A percentile compares a stretch with the other conserved stretches of the same genome.
phyloP scores from a whole-genome alignment of 306 rosid species.

The Cucurbita maxima region DNA sequence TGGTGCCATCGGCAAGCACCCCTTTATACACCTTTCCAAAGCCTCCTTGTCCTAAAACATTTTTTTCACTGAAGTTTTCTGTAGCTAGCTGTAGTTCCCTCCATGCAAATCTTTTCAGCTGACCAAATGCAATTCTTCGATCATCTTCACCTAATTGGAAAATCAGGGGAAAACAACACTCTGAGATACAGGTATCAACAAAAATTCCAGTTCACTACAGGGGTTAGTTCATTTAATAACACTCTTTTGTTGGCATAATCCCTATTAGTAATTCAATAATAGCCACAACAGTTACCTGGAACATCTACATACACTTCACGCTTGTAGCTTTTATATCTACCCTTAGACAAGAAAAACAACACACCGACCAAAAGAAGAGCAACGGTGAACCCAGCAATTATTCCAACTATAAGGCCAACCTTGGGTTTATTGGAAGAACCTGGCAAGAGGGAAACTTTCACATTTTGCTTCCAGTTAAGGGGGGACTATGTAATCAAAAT shows the following conservation, averaged over 20 bases:
- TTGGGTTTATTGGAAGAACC: constrained; percentile 45
- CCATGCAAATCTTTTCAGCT: constrained; percentile 79
- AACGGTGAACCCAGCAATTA: constrained; percentile 37
- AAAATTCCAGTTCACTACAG: neutral
- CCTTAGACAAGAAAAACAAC: constrained; percentile 42
- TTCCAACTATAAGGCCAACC: constrained; percentile 59
- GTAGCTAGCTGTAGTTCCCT: constrained; percentile 89
- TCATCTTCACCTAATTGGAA: constrained; percentile 79
- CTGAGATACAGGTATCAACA: neutral
- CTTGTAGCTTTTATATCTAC: constrained; percentile 47
- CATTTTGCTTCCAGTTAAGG: neutral
- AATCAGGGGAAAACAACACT: constrained; percentile 1
- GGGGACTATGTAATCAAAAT: neutral
- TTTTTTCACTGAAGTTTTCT: constrained; percentile 76
- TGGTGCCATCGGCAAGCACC: constrained; percentile 69
- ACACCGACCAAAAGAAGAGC: constrained; percentile 38
- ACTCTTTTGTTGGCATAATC: neutral
- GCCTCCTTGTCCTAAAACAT: constrained; percentile 97
- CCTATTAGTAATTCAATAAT: constrained; percentile 6
- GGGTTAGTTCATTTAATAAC: neutral
- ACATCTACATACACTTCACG: constrained; percentile 87
- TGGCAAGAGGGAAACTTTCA: constrained; percentile 20
- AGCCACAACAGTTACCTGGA: constrained; percentile 47
- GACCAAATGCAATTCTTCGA: constrained; percentile 92
- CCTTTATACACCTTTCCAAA: constrained; percentile 98